Base-by-base conservation (phyloP, 2,329 filamentous ascomycete genomes). In the Monilinia vaccinii-corymbosi region DNA sequence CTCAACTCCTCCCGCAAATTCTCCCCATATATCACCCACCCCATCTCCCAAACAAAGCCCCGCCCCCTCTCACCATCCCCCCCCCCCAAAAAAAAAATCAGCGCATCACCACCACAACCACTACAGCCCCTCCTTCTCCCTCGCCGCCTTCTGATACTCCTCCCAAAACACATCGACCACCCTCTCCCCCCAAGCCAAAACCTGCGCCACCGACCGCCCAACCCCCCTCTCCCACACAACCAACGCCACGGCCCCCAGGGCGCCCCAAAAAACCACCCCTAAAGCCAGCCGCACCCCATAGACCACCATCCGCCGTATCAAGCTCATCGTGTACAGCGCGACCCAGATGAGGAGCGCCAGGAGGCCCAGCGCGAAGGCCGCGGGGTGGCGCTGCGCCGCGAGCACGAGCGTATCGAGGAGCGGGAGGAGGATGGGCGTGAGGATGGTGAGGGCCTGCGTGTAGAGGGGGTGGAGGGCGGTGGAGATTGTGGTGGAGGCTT, bases 221-320 rank as follows among this genome's bases (percentile, higher is more conserved):
- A 86, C 71, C 0, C 91, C 86, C 2, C 89, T 77, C 69, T 85
- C 84, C 72, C 80, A 87, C 4, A 87, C 77, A 62, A 80, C 78
- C 21, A 84, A 75, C 0, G 78, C 77, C 0, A 84, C 46, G 0
- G 78, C 77, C 5, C 79, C 74, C 2, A 92, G 66, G 2, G 76
- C 71, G 1, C 79, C 80, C 83, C 85, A 94, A 64, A 91, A 83
- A 1, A 81, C 72, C 46, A 91, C 66, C 28, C 81, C 75, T 64
- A 89, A 72, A 13, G 79, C 78, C 59, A 96, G 70, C n/a, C 81
- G 77, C 56, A 91, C 82, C 84, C 90, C 91, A 76, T 86, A 95
- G 70, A 91, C 76, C 61, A 96, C 78, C 23, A 90, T 75, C 62
- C 89, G 82, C 63, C 85, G 84, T 21, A 91, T 76, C 76, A 88